Percentiles rank a stretch among this genome's conserved stretches.
phyloP scores from a whole-genome alignment of 2,329 filamentous ascomycete genomes.

The Penicillium sp. region DNA sequence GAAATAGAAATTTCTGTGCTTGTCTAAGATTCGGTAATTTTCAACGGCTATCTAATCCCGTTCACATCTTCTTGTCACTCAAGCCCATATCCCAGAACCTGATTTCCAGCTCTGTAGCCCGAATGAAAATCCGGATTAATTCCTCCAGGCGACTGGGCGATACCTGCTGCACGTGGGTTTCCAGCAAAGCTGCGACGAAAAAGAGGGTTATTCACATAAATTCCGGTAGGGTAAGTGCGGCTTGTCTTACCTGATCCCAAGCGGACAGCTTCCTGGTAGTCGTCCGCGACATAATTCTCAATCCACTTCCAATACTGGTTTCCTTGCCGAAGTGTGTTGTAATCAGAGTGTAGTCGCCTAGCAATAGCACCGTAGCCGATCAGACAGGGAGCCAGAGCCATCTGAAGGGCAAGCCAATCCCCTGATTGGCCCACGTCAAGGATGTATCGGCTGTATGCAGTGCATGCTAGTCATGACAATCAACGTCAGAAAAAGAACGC shows the following conservation, averaged over 20 bases:
- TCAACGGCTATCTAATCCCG: not conserved
- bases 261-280: slow-evolving; percentile 72
- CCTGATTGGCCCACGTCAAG: slow-evolving; percentile 85
- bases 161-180: slow-evolving; percentile 71
- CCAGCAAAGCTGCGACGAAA: slow-evolving; percentile 63
- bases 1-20: not conserved
- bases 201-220: slow-evolving; percentile 8
- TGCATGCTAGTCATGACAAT: slow-evolving; percentile 59
- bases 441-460: slow-evolving; percentile 81
- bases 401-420: slow-evolving; percentile 83
- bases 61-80: slow-evolving; percentile 24
- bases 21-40: not conserved
- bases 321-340: slow-evolving; percentile 59
- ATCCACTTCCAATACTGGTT: slow-evolving; percentile 92
- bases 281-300: slow-evolving; percentile 79
- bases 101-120: slow-evolving; percentile 78
- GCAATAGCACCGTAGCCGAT: slow-evolving; percentile 87
- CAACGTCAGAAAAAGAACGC: not conserved
- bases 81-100: slow-evolving; percentile 74
- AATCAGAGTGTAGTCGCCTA: slow-evolving; percentile 65
- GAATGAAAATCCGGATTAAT: slow-evolving; percentile 79
- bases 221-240: not conserved
- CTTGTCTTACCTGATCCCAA: slow-evolving; percentile 64
- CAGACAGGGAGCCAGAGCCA: slow-evolving; percentile 82
- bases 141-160: slow-evolving; percentile 77